A percentile compares a stretch with the other conserved stretches of the same genome.
phyloP scores from a whole-genome alignment of 2,329 filamentous ascomycete genomes.

The Drechslerella coelobrocha region DNA sequence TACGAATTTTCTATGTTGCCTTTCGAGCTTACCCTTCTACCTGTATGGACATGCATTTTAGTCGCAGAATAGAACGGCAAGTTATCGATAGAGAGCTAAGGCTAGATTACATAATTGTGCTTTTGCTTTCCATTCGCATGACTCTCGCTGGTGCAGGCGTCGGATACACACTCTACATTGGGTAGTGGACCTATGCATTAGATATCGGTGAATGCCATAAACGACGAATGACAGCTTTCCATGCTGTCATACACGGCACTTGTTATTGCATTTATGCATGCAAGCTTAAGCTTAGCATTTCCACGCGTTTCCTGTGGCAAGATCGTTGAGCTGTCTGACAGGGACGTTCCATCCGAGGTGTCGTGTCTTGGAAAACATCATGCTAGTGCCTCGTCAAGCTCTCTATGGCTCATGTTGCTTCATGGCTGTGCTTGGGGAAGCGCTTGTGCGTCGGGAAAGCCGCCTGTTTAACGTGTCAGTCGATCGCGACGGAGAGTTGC shows the following conservation, averaged over 20 bases:
- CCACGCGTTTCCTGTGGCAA: too few species aligned
- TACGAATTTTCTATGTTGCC: constrained; percentile 8
- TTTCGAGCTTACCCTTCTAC: not conserved
- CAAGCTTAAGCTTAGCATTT: not conserved
- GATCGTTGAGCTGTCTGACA: too few species aligned
- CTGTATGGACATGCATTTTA: not conserved
- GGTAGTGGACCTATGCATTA: not conserved
- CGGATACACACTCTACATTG: not conserved
- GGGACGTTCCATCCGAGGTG: too few species aligned
- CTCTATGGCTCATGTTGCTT: too few species aligned
- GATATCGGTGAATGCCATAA: not conserved
- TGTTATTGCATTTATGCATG: constrained; percentile 6
- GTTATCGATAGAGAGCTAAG: not conserved
- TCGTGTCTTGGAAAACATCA: not conserved
- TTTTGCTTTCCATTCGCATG: not conserved
- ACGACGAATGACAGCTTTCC: not conserved
- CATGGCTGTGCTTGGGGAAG: too few species aligned
- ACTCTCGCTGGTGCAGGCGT: not conserved
- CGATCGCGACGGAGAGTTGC: too few species aligned
- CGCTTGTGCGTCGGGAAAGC: too few species aligned
- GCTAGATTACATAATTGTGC: not conserved
- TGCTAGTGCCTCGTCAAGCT: too few species aligned
- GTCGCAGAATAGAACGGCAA: not conserved
- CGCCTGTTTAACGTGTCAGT: too few species aligned
- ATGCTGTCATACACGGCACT: not conserved